Evolutionary conservation across 2,329 filamentous ascomycete genomes (phyloP).

Genomic region (Atkinsonella texensis): DNA sequence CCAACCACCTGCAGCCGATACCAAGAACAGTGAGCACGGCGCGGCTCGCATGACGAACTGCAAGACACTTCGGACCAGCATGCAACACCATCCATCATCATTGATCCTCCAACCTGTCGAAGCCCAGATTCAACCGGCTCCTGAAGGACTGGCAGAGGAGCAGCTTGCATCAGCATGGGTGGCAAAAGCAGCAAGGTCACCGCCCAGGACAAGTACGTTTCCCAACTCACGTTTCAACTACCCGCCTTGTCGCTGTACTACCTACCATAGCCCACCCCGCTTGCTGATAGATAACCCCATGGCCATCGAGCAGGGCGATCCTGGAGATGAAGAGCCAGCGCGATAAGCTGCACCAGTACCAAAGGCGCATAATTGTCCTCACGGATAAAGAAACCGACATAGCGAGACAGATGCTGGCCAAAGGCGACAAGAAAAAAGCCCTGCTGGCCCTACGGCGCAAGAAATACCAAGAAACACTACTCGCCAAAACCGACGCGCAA

Average conservation of each 20-base stretch:
- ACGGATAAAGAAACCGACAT: slow-evolving; percentile 81
- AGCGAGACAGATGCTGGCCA: slow-evolving; percentile 68
- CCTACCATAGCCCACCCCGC: background rate
- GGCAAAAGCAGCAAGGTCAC: slow-evolving; percentile 46
- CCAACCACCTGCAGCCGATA: background rate
- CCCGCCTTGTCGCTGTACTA: background rate
- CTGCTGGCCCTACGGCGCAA: slow-evolving; percentile 83
- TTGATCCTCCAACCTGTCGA: background rate
- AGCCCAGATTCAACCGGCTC: background rate
- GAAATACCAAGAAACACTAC: slow-evolving; percentile 89
- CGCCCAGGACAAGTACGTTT: slow-evolving; percentile 69
- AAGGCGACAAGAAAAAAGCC: slow-evolving; percentile 69
- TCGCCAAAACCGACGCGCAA: slow-evolving; percentile 82
- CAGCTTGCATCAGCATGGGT: slow-evolving; percentile 31
- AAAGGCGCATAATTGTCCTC: slow-evolving; percentile 75
- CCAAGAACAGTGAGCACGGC: background rate
- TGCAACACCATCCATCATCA: background rate
- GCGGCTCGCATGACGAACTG: slow-evolving; percentile 1
- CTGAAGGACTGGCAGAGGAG: slow-evolving; percentile 4
- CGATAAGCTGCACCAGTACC: slow-evolving; percentile 94
- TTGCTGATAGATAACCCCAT: background rate
- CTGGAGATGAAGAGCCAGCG: slow-evolving; percentile 96
- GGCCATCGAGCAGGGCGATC: slow-evolving; percentile 56
- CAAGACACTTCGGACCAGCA: background rate
- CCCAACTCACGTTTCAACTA: background rate